Evolutionary conservation across 1,139 yeast species (phyloP).

Genomic region (Meyerozyma sp.): DNA sequence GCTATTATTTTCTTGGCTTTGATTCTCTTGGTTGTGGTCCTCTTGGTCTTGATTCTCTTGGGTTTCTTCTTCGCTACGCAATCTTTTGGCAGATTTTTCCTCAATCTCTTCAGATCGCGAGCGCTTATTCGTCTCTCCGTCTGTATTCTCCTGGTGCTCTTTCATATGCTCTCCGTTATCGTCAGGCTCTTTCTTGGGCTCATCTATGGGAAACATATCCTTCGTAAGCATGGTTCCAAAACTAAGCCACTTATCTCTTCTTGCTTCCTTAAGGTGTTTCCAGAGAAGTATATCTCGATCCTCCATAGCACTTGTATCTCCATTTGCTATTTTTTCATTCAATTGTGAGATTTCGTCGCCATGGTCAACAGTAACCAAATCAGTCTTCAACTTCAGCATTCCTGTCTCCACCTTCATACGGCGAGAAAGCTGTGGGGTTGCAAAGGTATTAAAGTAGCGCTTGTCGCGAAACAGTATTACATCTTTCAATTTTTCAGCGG

Average conservation of each 20-base stretch:
- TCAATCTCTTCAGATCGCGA: neutral
- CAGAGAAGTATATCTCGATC: slow-evolving; percentile 24
- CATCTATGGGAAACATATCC: slow-evolving; percentile 10
- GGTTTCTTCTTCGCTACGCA: neutral
- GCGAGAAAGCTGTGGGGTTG: slow-evolving; percentile 40
- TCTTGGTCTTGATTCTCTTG: neutral
- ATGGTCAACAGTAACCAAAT: slow-evolving; percentile 7
- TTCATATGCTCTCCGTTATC: neutral
- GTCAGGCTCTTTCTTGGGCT: slow-evolving; percentile 9
- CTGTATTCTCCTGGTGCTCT: neutral
- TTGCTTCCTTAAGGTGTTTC: slow-evolving; percentile 22
- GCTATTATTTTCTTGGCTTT: neutral
- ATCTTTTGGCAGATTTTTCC: neutral
- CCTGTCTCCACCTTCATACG: slow-evolving; percentile 36
- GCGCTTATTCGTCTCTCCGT: neutral
- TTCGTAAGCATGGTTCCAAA: slow-evolving; percentile 13
- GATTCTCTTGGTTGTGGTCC: neutral
- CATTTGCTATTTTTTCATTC: slow-evolving; percentile 5
- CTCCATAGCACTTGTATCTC: slow-evolving; percentile 13
- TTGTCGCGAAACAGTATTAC: slow-evolving; percentile 27
- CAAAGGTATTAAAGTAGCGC: slow-evolving; percentile 37
- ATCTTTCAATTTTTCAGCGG: slow-evolving; percentile 12
- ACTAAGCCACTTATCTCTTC: slow-evolving; percentile 18
- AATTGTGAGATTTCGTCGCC: slow-evolving; percentile 9
- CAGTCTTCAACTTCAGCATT: slow-evolving; percentile 14